Percentiles rank a stretch among this genome's conserved stretches.
These are phyloP conservation scores for Fusarium compactum DNA, from an alignment of 2,329 filamentous ascomycete species.

Conservation along the genomic window DNA sequence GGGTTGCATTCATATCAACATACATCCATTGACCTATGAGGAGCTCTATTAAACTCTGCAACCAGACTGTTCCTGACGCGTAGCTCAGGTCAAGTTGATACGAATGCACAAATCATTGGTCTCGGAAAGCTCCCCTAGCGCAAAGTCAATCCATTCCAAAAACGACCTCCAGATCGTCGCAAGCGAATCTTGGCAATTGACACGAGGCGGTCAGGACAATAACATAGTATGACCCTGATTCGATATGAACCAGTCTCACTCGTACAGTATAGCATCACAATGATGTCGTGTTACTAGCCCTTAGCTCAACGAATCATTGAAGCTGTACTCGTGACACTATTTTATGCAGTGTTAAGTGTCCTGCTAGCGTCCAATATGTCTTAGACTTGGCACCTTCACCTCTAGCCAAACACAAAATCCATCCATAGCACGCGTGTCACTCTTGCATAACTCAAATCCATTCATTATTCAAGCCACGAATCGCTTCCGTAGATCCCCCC, in stretches of 20 bases:
- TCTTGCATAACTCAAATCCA: background rate
- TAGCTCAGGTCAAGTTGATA: background rate
- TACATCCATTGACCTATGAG: background rate
- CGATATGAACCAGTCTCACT: background rate
- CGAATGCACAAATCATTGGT: background rate
- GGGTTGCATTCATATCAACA: background rate
- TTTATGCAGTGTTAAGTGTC: background rate
- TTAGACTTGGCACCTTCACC: no score
- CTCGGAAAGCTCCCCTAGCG: background rate
- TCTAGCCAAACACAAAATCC: background rate
- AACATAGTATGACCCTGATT: no score
- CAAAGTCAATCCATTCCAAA: background rate
- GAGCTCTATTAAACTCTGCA: background rate
- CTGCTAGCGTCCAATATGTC: slow-evolving; percentile 3
- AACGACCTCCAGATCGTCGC: background rate
- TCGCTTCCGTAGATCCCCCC: background rate
- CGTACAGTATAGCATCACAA: background rate
- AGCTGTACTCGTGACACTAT: background rate
- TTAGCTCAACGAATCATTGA: background rate
- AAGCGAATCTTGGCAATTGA: background rate
- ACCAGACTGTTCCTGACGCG: background rate
- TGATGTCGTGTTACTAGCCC: background rate
- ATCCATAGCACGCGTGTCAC: background rate
- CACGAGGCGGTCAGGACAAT: slow-evolving; percentile 1
- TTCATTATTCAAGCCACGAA: background rate